These are phyloP conservation scores for Rubia peregrina DNA, from an alignment of 305 asterid genomes.

Conservation along the genomic window DNA sequence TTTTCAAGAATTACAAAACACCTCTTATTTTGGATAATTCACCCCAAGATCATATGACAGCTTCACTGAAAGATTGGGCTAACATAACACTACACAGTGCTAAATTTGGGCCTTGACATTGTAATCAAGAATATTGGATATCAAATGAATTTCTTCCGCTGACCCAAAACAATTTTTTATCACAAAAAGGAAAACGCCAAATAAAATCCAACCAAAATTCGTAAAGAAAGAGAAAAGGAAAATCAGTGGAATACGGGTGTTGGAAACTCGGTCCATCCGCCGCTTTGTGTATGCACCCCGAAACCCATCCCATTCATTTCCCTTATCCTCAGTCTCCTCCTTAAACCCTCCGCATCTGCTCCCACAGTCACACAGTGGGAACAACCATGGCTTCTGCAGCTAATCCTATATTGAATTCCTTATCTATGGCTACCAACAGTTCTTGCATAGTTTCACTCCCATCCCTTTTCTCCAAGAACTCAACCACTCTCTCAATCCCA, in stretches of 20 bases:
- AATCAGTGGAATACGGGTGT: not conserved
- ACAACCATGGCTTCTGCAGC: slow-evolving; percentile 26
- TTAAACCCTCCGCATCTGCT: slow-evolving; percentile 12
- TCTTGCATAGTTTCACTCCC: slow-evolving; percentile 32
- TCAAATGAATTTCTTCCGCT: too few species aligned
- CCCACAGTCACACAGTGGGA: slow-evolving; percentile 5
- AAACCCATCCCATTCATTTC: not conserved
- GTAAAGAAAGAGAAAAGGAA: not conserved
- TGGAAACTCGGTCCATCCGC: slow-evolving; percentile 10
- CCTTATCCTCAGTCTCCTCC: slow-evolving; percentile 12
- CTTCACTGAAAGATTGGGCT: too few species aligned
- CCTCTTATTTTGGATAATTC: too few species aligned
- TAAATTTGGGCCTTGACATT: too few species aligned
- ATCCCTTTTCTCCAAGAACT: slow-evolving; percentile 23
- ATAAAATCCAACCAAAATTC: not conserved
- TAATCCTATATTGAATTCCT: slow-evolving; percentile 25
- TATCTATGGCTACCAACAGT: slow-evolving; percentile 32
- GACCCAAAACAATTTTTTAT: too few species aligned
- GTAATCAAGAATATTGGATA: too few species aligned
- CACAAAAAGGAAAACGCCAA: too few species aligned
- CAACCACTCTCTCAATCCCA: slow-evolving; percentile 14
- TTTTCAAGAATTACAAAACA: too few species aligned
- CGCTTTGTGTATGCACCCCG: slow-evolving; percentile 2
- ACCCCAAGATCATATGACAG: too few species aligned
- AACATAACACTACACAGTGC: too few species aligned